Evolutionary conservation across 768 basidiomycete species (phyloP).

Genomic region (Hypholoma sublateritium): DNA sequence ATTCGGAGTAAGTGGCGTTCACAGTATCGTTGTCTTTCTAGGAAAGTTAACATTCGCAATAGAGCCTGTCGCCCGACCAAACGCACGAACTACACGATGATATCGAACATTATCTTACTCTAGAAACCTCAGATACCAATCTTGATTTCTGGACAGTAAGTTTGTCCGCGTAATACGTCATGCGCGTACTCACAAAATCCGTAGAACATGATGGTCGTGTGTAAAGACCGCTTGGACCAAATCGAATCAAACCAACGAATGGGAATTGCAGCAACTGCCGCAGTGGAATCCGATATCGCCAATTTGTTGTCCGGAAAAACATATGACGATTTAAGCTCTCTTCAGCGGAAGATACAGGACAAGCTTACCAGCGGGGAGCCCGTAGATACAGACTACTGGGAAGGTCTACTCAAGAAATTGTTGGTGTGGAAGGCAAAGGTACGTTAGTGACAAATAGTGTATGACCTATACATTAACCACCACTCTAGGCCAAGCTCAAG

Average conservation of each 20-base stretch:
- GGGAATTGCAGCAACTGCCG: slow-evolving; percentile 68
- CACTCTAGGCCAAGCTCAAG: slow-evolving; percentile 79
- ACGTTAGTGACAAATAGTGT: slow-evolving; percentile 24
- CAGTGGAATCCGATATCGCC: slow-evolving; percentile 85
- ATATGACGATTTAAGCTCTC: slow-evolving; percentile 75
- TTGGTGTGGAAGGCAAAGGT: slow-evolving; percentile 97
- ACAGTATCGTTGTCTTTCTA: not conserved
- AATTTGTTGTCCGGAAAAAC: slow-evolving; percentile 81
- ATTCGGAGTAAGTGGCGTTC: slow-evolving; percentile 72
- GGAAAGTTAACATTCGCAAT: slow-evolving; percentile 14
- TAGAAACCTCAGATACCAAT: slow-evolving; percentile 83
- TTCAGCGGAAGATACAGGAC: slow-evolving; percentile 85
- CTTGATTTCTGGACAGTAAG: slow-evolving; percentile 97
- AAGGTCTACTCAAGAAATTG: slow-evolving; percentile 84
- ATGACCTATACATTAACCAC: not conserved
- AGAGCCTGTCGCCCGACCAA: slow-evolving; percentile 87
- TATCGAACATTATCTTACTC: slow-evolving; percentile 85
- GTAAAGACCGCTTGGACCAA: slow-evolving; percentile 84
- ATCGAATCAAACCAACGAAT: slow-evolving; percentile 62
- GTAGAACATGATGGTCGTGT: slow-evolving; percentile 97
- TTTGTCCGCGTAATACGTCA: slow-evolving; percentile 3
- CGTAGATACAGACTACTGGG: slow-evolving; percentile 98
- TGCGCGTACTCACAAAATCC: not conserved
- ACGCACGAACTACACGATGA: slow-evolving; percentile 93
- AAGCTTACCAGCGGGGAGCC: slow-evolving; percentile 93